Evolutionary conservation across 2,329 filamentous ascomycete genomes (phyloP), one percentile per base, ranked within the genome.

Genomic region (Ilyonectria mors-panacis): DNA sequence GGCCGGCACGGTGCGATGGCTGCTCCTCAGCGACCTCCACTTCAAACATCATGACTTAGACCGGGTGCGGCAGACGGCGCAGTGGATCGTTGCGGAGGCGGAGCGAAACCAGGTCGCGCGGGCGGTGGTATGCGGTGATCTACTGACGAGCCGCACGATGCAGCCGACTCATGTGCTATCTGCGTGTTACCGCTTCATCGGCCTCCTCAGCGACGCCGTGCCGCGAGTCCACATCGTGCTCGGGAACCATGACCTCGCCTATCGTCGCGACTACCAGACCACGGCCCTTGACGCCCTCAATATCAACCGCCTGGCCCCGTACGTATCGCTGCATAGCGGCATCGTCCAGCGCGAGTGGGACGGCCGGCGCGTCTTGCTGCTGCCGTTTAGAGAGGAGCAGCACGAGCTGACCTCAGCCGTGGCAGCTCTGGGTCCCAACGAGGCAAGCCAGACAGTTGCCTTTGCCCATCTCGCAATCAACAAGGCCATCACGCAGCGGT

Each of bases 181-280:
- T 17, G 62, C 63, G 3, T 75, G 69, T 21, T 72, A 69, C 47
- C 66, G 59, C 12, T 74, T 75, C 65, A 57, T 75, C 44, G 15
- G 63, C 39, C 42, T 17, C 6, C 55, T 75, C 28, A 74, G 57
- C 51, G 63, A 71, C 7, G 28, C 45, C 6, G 59, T 73, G 10
- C 70, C 72, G 5, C 63, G 47, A 10, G 21, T 75, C 15, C 63
- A 75, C 35, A 63, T 75, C 48, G 0, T 75, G 6, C 71, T 75
- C 9, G 73, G 73, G 12, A 75, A 75, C 37, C 73, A 75, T 60
- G 68, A 75, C 3, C 73, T 75, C 21, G 64, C 71, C 30, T 75
- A 75, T 26, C 68, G 70, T 57, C 73, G 70, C 15, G 73, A 75
- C 42, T 74, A 75, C 50, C 51, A 73, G 48, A 75, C 68, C 1